Base-by-base conservation (phyloP, 2,329 filamentous ascomycete species). In the Fonsecaea pedrosoi region DNA sequence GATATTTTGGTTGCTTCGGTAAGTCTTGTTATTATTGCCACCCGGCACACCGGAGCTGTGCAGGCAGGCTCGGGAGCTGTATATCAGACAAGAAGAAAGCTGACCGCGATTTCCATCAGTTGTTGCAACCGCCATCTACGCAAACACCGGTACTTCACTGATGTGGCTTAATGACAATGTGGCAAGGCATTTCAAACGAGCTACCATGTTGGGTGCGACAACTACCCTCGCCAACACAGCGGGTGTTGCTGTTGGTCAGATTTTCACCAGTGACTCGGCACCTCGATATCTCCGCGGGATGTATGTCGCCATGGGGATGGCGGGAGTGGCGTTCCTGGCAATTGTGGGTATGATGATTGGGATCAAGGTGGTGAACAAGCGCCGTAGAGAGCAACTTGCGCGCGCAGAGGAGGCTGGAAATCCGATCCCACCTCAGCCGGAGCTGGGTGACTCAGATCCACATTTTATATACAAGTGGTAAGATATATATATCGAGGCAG, bases 141-240 rank as follows among this genome's bases (percentile, higher is more conserved):
- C 73, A 2, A 76, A 71, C 10, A 63, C 75, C 50, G 70, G 78
- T 12, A 73, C 80, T 38, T 82, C 79, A 63, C 66, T 80, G 1
- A 81, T 80, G 40, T 84, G 83, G 82, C 71, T 84, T 4, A 82
- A 81, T 21, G 82, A 82, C 53, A 84, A 83, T 38, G 75, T 81
- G 1, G 80, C 81, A 4, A 80, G 79, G 1, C 82, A 85, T 53
- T 83, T 82, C 72, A 79, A 82, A 32, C 79, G 83, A 15, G 82
- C 83, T 0, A 77, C 82, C 0, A 81, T 78, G 1, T 78, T 84
- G 10, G 81, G 81, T 0, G 71, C 82, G 34, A 78, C 82, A 9
- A 79, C 82, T 59, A 83, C 82, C 0, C 77, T 85, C 0, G 83
- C 79, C 0, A 85, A 85, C 37, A 79, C 78, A 1, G 82, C 82